A percentile compares a stretch with the other conserved stretches of the same genome.
Evolutionary conservation across 106 monocot species (phyloP).

Genomic region (Cymbidium sinense): DNA sequence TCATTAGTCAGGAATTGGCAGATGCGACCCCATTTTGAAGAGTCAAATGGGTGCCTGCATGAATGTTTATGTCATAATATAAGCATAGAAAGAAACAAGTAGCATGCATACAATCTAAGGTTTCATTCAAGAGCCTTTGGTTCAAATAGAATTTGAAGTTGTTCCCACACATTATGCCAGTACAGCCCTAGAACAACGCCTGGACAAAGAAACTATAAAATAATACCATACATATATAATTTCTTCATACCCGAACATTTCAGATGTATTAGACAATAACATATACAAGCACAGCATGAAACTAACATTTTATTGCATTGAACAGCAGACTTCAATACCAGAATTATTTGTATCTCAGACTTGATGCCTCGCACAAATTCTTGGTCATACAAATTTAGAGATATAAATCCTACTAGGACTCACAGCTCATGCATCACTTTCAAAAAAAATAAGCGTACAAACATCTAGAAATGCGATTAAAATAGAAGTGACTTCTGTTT

Average conservation of each 20-base stretch:
- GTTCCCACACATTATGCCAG: neutral
- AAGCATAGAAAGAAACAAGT: neutral
- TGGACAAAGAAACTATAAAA: neutral
- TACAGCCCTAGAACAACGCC: neutral
- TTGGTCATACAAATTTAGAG: neutral
- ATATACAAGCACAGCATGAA: no score
- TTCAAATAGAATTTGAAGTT: neutral
- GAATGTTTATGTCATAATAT: neutral
- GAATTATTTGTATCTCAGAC: neutral
- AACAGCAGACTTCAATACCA: neutral
- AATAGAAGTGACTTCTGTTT: neutral
- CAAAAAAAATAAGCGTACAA: neutral
- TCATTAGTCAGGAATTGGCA: slow-evolving; percentile 67
- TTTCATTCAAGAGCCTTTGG: neutral
- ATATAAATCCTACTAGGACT: neutral
- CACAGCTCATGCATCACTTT: neutral
- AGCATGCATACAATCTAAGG: neutral
- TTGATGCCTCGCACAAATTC: neutral
- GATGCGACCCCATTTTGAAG: slow-evolving; percentile 73
- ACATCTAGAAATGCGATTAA: neutral
- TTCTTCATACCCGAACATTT: neutral
- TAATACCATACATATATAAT: neutral
- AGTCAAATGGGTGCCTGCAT: slow-evolving; percentile 94
- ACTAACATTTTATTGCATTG: no score
- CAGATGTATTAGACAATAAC: neutral